A percentile compares a stretch with the other conserved stretches of the same genome.
Evolutionary conservation across 2,329 filamentous ascomycete species (phyloP).

Genomic region (Fusarium goolgardi): DNA sequence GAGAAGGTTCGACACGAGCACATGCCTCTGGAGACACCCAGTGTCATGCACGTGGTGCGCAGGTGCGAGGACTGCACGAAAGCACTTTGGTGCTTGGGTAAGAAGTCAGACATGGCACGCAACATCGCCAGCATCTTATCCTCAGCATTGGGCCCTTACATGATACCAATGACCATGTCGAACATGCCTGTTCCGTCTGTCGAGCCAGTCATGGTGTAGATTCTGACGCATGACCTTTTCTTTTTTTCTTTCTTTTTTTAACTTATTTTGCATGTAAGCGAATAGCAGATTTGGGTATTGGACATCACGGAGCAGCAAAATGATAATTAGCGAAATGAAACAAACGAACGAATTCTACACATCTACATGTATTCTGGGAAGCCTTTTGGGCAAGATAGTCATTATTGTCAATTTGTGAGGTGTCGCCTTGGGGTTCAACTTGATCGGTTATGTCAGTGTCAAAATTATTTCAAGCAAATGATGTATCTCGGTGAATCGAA

Average conservation of each 20-base stretch:
- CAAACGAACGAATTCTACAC: slow-evolving; percentile 4
- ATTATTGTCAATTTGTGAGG: slow-evolving; percentile 7
- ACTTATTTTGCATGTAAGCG: slow-evolving; percentile 3
- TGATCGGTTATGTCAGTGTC: background rate
- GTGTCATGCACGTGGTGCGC: slow-evolving; percentile 46
- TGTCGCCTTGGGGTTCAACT: background rate
- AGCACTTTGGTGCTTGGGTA: slow-evolving; percentile 65
- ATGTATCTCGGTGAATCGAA: no score
- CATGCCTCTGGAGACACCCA: slow-evolving; percentile 37
- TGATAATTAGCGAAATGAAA: slow-evolving; percentile 22
- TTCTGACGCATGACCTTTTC: slow-evolving; percentile 4
- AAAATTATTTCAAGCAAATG: background rate
- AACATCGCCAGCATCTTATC: slow-evolving; percentile 46
- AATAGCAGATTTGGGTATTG: slow-evolving; percentile 12
- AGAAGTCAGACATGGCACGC: slow-evolving; percentile 63
- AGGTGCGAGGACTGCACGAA: slow-evolving; percentile 62
- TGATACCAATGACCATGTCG: slow-evolving; percentile 39
- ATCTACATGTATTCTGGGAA: slow-evolving; percentile 25
- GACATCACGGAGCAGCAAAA: slow-evolving; percentile 3
- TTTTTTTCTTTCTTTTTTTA: no score
- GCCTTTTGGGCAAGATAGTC: slow-evolving; percentile 20
- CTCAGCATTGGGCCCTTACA: slow-evolving; percentile 43
- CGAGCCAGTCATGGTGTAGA: slow-evolving; percentile 35
- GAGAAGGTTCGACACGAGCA: slow-evolving; percentile 45
- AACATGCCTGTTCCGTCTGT: slow-evolving; percentile 27